Evolutionary conservation across 2,329 filamentous ascomycete species (phyloP).

Genomic region (Diaporthe batatas): DNA sequence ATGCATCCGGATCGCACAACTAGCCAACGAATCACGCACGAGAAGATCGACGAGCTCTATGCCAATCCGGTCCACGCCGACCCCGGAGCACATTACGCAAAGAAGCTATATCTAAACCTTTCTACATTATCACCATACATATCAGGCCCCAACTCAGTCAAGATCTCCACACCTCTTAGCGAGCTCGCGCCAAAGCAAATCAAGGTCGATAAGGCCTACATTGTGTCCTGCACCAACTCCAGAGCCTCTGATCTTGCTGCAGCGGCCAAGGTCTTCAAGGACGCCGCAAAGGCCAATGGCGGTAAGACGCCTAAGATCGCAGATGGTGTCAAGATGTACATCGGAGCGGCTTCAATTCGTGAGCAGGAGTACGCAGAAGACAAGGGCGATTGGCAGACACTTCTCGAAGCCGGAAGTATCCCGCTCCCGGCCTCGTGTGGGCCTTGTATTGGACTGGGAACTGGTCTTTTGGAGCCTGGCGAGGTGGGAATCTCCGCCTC

Average conservation of each 20-base stretch:
- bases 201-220: slow-evolving; percentile 90
- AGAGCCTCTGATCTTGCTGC: slow-evolving; percentile 84
- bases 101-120: slow-evolving; percentile 67
- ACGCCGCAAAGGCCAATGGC: slow-evolving; percentile 70
- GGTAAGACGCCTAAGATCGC: slow-evolving; percentile 79
- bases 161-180: slow-evolving; percentile 82
- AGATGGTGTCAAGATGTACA: slow-evolving; percentile 84
- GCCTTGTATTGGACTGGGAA: slow-evolving; percentile 86
- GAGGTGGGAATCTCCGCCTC: slow-evolving; percentile 87
- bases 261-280: slow-evolving; percentile 87
- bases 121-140: slow-evolving; percentile 88
- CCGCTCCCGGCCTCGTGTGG: slow-evolving; percentile 79
- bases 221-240: slow-evolving; percentile 94
- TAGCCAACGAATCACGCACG: slow-evolving; percentile 76
- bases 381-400: slow-evolving; percentile 85
- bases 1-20: slow-evolving; percentile 66
- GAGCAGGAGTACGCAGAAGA: slow-evolving; percentile 86
- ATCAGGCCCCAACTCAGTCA: slow-evolving; percentile 91
- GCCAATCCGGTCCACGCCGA: slow-evolving; percentile 78
- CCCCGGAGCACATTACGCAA: slow-evolving; percentile 83
- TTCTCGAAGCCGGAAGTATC: slow-evolving; percentile 81
- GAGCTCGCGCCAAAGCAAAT: slow-evolving; percentile 83
- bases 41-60: slow-evolving; percentile 79
- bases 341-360: slow-evolving; percentile 84
- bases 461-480: slow-evolving; percentile 83